Conservation (phyloP, 768 basidiomycete species). For the Suillus decipiens region DNA sequence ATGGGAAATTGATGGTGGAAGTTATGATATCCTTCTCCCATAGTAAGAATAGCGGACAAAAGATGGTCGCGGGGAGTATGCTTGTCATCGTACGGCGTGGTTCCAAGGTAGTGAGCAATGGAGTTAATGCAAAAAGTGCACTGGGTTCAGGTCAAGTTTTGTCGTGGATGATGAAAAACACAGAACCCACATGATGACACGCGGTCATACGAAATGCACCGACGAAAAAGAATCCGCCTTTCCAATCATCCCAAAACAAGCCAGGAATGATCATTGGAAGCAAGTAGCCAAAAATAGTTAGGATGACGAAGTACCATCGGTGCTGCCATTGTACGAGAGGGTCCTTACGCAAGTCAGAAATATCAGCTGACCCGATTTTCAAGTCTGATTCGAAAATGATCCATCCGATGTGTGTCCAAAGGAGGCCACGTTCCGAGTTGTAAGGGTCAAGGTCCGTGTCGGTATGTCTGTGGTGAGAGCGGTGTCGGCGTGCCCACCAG, state of each 20-base stretch:
- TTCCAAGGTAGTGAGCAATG: conserved; percentile 82
- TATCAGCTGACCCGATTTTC: conserved; percentile 69
- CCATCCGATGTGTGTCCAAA: conserved; percentile 86
- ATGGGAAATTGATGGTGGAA: conserved; percentile 91
- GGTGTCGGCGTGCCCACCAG: conserved; percentile 86
- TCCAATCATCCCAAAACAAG: conserved; percentile 72
- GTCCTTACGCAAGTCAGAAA: conserved; percentile 72
- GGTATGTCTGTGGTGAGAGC: conserved; percentile 82
- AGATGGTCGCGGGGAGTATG: conserved; percentile 78
- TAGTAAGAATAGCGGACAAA: conserved; percentile 78
- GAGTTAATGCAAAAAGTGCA: conserved; percentile 91
- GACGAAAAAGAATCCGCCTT: conserved; percentile 75
- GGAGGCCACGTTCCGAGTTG: conserved; percentile 72
- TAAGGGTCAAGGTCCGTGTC: conserved; percentile 89
- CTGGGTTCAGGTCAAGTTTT: conserved; percentile 33
- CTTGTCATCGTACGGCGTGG: conserved; percentile 79
- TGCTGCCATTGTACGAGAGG: conserved; percentile 79
- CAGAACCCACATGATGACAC: conserved; percentile 73
- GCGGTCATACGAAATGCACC: conserved; percentile 71
- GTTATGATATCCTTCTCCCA: conserved; percentile 69
- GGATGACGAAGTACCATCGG: conserved; percentile 64
- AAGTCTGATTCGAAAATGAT: conserved; percentile 76
- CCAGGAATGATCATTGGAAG: conserved; percentile 73
- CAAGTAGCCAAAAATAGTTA: conserved; percentile 67
- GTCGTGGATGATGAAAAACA: conserved; percentile 3